phyloP scores from a whole-genome alignment of 2,329 filamentous ascomycete genomes.

The Penicillium sp. region DNA sequence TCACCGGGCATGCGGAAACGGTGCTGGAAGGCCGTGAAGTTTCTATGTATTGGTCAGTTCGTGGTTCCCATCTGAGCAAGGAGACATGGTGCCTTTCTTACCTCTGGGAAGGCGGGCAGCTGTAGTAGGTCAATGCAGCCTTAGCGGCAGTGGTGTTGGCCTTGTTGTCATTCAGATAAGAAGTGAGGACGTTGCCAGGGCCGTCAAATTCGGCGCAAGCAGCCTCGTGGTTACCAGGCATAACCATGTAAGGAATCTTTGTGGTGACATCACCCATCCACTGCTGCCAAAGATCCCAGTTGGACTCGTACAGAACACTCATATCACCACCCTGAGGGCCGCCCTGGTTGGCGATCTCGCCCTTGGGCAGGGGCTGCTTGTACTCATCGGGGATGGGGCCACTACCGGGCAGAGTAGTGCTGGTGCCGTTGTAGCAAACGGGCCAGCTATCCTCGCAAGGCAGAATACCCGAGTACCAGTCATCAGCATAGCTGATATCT shows the following conservation, averaged over 20 bases:
- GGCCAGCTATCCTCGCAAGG: conserved; percentile 54
- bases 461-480: conserved; percentile 57
- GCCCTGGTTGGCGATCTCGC: conserved; percentile 53
- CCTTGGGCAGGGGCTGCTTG: conserved; percentile 50
- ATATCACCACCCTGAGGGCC: conserved; percentile 54
- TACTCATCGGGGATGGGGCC: conserved; percentile 46
- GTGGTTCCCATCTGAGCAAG: background rate
- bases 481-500: conserved; percentile 56
- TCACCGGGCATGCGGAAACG: conserved; percentile 57
- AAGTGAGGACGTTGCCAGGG: conserved; percentile 49
- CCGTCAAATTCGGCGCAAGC: conserved; percentile 56
- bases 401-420: conserved; percentile 44
- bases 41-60: conserved; percentile 34
- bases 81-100: conserved; percentile 18
- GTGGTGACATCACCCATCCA: conserved; percentile 50
- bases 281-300: conserved; percentile 59
- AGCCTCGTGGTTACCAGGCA: conserved; percentile 57
- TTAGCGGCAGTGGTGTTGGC: conserved; percentile 48
- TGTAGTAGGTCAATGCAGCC: conserved; percentile 53
- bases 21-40: conserved; percentile 57
- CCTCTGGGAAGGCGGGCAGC: conserved; percentile 56
- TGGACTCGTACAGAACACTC: conserved; percentile 55
- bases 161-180: conserved; percentile 52
- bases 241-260: conserved; percentile 55
- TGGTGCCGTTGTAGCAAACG: conserved; percentile 57